Base-by-base conservation (phyloP, 305 asterid species). In the Fraxinus velutina region DNA sequence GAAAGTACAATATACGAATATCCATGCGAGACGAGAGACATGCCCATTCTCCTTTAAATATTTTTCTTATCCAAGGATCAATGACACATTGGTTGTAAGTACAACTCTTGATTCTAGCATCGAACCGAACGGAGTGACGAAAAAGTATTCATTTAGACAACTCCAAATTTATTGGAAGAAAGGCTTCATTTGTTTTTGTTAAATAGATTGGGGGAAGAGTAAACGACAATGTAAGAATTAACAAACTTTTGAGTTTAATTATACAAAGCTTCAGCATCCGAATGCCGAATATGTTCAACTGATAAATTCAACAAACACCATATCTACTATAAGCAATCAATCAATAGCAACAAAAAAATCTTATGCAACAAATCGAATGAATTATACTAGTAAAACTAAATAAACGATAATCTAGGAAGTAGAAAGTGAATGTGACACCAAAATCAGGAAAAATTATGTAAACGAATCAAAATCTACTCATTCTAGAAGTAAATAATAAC, bases 261-360 rank as follows among this genome's bases (percentile, higher is more conserved):
- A 27, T 36, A n/a, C 21, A 15, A 72, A 52, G 57, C 66, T 75
- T 75, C 74, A 82, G 37, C 86, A 44, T 19, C 86, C 64, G 1
- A 74, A 29, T 36, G 47, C 55, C 80, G 27, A 66, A 12, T 29
- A 68, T 1, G 66, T 15, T 68, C 78, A 62, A 22, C 33, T 10
- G 34, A 64, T 50, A 74, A 37, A 66, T 73, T 76, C 77, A 68
- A 29, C 74, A n/a, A 27, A 27, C 36, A 68, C 21, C 36, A 29
- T 30, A 29, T 29, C 36, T 66, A 22, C 29, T 62, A 22, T 64
- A 64, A 64, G 36, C 27, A 75, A 17, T 81, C 76, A 81, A 39
- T 80, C 77, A 50, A 79, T 71, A 78, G 81, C 73, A 75, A 62
- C 57, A 76, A 19, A 75, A 62, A 79, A 44, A 72, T 78, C 24